Evolutionary conservation across 2,329 filamentous ascomycete genomes (phyloP).

Genomic region (Hypoxylon sp.): DNA sequence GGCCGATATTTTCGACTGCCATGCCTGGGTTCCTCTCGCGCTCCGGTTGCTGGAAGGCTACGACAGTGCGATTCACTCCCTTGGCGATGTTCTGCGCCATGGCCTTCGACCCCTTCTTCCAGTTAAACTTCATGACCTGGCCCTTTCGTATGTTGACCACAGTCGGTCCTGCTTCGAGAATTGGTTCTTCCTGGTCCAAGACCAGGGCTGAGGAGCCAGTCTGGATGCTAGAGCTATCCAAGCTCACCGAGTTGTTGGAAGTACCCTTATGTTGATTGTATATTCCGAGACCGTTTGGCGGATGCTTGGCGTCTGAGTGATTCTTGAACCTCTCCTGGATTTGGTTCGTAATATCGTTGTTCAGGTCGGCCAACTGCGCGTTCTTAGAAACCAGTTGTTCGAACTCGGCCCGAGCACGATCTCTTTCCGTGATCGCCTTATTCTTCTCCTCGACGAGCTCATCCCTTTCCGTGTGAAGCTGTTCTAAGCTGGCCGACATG

Average conservation of each 20-base stretch:
- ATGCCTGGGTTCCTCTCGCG: slow-evolving; percentile 64
- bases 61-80: slow-evolving; percentile 91
- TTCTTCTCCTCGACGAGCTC: slow-evolving; percentile 85
- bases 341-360: slow-evolving; percentile 92
- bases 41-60: slow-evolving; percentile 68
- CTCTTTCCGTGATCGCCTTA: slow-evolving; percentile 82
- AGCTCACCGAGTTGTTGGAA: slow-evolving; percentile 59
- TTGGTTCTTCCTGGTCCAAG: slow-evolving; percentile 71
- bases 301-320: slow-evolving; percentile 65
- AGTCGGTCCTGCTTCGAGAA: slow-evolving; percentile 79
- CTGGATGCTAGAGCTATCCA: slow-evolving; percentile 62
- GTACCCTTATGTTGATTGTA: slow-evolving; percentile 62
- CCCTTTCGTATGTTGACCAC: slow-evolving; percentile 95
- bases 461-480: slow-evolving; percentile 75
- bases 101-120: slow-evolving; percentile 95
- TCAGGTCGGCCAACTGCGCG: slow-evolving; percentile 90
- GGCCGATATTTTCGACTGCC: slow-evolving; percentile 69
- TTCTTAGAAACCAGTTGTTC: slow-evolving; percentile 96
- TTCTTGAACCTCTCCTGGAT: slow-evolving; percentile 90
- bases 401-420: slow-evolving; percentile 93
- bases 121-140: slow-evolving; percentile 96
- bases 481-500: slow-evolving; percentile 66
- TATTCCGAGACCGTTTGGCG: slow-evolving; percentile 64
- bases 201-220: slow-evolving; percentile 67
- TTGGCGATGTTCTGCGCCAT: slow-evolving; percentile 94